These are phyloP conservation scores for Solanum sejunctum DNA, from an alignment of 257 asterid genomes.

Conservation along the genomic window DNA sequence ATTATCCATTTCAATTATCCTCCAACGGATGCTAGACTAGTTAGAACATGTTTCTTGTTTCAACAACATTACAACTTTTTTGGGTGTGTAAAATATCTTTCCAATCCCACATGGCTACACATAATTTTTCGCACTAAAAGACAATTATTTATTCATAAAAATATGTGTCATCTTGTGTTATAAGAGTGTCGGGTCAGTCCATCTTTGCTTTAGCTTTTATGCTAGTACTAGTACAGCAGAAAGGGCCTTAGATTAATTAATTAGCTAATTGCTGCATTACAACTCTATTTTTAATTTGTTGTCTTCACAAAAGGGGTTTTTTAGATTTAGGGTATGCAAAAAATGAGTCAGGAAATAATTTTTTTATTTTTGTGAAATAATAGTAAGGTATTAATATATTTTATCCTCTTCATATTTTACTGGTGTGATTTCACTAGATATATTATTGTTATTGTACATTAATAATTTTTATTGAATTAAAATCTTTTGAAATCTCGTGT, in stretches of 20 bases:
- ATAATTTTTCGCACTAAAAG: background rate
- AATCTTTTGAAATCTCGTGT: background rate
- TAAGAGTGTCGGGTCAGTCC: background rate
- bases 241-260: background rate
- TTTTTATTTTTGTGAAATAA: too few relatives aligned
- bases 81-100: background rate
- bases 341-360: background rate
- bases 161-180: background rate
- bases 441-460: too few relatives aligned
- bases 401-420: too few relatives aligned
- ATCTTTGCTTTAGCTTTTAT: background rate
- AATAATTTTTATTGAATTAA: background rate
- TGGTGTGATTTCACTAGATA: too few relatives aligned
- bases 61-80: constrained; percentile 2
- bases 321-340: background rate
- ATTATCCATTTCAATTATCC: background rate
- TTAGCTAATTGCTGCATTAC: background rate
- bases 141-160: background rate
- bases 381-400: too few relatives aligned
- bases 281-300: background rate
- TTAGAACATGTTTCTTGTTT: background rate
- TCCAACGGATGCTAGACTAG: background rate
- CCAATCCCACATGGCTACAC: background rate
- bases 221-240: background rate
- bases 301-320: background rate